Evolutionary conservation across 2,329 filamentous ascomycete species (phyloP), one percentile per base, ranked within the genome.

Genomic region (Colletotrichum lupini): DNA sequence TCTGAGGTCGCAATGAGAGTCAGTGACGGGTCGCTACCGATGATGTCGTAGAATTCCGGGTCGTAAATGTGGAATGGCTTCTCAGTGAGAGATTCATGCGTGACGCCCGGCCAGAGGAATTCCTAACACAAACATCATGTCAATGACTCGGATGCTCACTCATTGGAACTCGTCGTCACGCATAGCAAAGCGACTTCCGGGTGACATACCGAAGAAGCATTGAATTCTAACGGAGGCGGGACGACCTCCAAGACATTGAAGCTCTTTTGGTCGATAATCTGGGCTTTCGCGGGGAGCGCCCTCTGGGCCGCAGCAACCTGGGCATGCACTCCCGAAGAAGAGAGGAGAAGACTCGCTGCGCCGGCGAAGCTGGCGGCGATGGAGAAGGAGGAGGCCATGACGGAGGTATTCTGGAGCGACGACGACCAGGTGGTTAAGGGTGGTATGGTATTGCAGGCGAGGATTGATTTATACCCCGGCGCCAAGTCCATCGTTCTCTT

Each of bases 41-140:
- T 83, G 8, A 90, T 81, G 30, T 85, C 80, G 61, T 83, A 81
- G 68, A 90, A 90, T 22, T 85, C 86, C 0, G 84, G 78, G 60
- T 89, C 85, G 75, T 88, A 90, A 68, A 89, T 79, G 69, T 80
- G 82, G 74, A 85, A 84, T 11, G 84, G 81, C 76, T 80, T 84
- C 24, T 80, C 81, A 2, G 73, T 67, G 1, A 87, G 80, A 9
- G 79, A 82, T 19, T 83, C 80, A 9, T 80, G 67, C 0, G 82
- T 82, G 28, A 83, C 78, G 1, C 85, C 85, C 0, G 86, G 85
- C n/a, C 85, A 86, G 24, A 85, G 72, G 74, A 86, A 87, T 12
- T 80, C 74, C 81, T 85, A 60, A n/a, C n/a, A 22, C 52, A 24
- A 30, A 32, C 19, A 14, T 3, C 24, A 26, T 14, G 28, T 42